phyloP scores from a whole-genome alignment of 2,329 filamentous ascomycete genomes.

The Conoideocrella luteorostrata region DNA sequence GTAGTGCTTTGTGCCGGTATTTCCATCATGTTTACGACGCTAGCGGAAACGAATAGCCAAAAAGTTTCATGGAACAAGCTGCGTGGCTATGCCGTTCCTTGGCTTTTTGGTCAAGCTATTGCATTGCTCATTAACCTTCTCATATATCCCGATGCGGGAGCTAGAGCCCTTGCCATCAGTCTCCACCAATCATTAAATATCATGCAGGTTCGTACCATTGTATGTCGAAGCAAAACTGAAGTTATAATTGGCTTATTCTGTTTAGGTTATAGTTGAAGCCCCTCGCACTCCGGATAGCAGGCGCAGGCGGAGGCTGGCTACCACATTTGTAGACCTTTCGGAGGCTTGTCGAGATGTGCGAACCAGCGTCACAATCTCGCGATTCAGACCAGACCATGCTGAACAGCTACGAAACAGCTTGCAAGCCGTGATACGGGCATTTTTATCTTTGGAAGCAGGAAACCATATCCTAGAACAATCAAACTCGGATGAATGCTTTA shows the following conservation, averaged over 20 bases:
- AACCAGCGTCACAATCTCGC: constrained; percentile 50
- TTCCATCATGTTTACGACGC: constrained; percentile 45
- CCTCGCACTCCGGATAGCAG: constrained; percentile 22
- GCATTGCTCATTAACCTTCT: constrained; percentile 41
- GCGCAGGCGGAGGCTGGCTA: constrained; percentile 38
- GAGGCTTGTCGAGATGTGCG: constrained; percentile 49
- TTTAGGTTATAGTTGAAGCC: constrained; percentile 25
- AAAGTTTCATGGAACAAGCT: constrained; percentile 44
- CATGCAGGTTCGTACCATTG: no score
- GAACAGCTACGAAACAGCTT: constrained; percentile 45
- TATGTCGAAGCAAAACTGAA: constrained; percentile 15
- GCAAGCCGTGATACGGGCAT: constrained; percentile 46
- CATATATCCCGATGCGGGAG: constrained; percentile 50
- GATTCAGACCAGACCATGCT: constrained; percentile 44
- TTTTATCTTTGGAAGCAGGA: constrained; percentile 46
- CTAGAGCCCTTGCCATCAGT: constrained; percentile 41
- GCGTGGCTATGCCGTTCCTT: constrained; percentile 47
- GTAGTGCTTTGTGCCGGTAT: constrained; percentile 48
- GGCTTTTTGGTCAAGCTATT: constrained; percentile 48
- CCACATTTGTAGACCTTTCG: constrained; percentile 49
- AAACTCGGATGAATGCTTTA: constrained; percentile 11
- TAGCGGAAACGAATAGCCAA: constrained; percentile 40
- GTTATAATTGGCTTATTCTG: background rate
- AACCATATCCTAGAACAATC: constrained; percentile 36
- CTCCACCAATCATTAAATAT: constrained; percentile 40